A percentile compares a stretch with the other conserved stretches of the same genome.
Conservation (phyloP, 2,329 filamentous ascomycete species). For the Colletotrichum melonis region DNA sequence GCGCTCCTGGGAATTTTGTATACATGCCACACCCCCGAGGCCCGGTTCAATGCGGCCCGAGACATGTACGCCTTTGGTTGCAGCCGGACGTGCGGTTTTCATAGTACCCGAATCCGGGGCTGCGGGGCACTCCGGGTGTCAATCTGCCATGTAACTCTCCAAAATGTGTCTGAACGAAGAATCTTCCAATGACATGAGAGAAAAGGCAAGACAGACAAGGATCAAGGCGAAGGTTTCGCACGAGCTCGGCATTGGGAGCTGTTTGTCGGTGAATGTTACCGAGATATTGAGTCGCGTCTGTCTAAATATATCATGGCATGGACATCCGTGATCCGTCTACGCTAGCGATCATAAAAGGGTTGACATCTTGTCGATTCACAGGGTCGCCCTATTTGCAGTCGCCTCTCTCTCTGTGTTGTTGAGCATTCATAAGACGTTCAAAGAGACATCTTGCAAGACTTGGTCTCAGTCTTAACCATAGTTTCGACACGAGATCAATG, state of each 20-base stretch:
- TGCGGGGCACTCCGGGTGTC: not conserved
- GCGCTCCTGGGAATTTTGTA: too few species aligned
- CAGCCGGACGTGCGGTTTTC: not conserved
- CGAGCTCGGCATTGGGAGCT: not conserved
- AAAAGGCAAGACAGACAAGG: not conserved
- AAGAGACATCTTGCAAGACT: not conserved
- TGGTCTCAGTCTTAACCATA: not conserved
- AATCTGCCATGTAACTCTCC: not conserved
- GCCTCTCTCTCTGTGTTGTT: not conserved
- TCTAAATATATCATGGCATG: not conserved
- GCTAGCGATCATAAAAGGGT: not conserved
- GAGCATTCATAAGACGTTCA: not conserved
- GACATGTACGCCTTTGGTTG: not conserved
- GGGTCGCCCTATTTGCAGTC: too few species aligned
- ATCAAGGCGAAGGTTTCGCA: not conserved
- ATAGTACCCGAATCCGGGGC: not conserved
- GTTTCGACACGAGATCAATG: not conserved
- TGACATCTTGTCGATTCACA: not conserved
- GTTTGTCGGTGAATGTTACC: not conserved
- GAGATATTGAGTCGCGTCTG: not conserved
- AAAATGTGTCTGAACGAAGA: not conserved
- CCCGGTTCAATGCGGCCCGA: slow-evolving; percentile 15
- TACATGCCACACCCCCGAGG: not conserved
- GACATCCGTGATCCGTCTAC: not conserved
- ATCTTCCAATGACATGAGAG: not conserved